Evolutionary conservation across 2,329 filamentous ascomycete genomes (phyloP).

Genomic region (Colletotrichum acutatum): DNA sequence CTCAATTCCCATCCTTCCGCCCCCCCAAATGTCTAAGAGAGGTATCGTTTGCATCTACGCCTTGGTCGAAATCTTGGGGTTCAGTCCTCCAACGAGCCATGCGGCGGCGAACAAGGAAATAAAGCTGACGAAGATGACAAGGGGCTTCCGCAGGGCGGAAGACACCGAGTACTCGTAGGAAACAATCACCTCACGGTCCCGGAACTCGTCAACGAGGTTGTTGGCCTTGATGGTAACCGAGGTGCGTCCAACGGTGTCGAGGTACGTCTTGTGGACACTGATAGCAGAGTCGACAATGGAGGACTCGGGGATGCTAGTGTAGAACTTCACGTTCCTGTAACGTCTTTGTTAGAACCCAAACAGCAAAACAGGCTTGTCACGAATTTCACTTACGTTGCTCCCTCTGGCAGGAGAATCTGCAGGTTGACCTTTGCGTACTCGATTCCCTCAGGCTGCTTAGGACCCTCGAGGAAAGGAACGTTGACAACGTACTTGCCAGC

Average conservation of each 20-base stretch:
- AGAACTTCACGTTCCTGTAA: slow-evolving; percentile 80
- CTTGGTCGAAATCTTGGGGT: slow-evolving; percentile 78
- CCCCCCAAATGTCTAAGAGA: slow-evolving; percentile 14
- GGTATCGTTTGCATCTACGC: slow-evolving; percentile 18
- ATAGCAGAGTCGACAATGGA: slow-evolving; percentile 68
- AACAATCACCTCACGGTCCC: slow-evolving; percentile 85
- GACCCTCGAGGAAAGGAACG: slow-evolving; percentile 93
- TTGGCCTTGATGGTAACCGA: slow-evolving; percentile 81
- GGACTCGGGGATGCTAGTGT: slow-evolving; percentile 75
- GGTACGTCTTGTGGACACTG: slow-evolving; percentile 84
- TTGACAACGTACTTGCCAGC: slow-evolving; percentile 80
- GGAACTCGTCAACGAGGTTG: slow-evolving; percentile 91
- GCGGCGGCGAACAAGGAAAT: slow-evolving; percentile 78
- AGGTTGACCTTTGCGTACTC: slow-evolving; percentile 86
- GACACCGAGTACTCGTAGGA: slow-evolving; percentile 85
- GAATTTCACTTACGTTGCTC: slow-evolving; percentile 74
- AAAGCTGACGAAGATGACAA: slow-evolving; percentile 81
- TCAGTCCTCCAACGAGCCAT: slow-evolving; percentile 81
- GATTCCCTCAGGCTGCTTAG: slow-evolving; percentile 84
- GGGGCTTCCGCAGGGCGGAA: slow-evolving; percentile 84
- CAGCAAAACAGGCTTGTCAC: background rate
- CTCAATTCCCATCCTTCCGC: background rate
- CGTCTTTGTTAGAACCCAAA: slow-evolving; percentile 50
- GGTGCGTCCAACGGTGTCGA: slow-evolving; percentile 92
- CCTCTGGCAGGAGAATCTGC: slow-evolving; percentile 89